phyloP scores from a whole-genome alignment of 495 filamentous ascomycete genomes.

The Hypoxylon subgilvum region DNA sequence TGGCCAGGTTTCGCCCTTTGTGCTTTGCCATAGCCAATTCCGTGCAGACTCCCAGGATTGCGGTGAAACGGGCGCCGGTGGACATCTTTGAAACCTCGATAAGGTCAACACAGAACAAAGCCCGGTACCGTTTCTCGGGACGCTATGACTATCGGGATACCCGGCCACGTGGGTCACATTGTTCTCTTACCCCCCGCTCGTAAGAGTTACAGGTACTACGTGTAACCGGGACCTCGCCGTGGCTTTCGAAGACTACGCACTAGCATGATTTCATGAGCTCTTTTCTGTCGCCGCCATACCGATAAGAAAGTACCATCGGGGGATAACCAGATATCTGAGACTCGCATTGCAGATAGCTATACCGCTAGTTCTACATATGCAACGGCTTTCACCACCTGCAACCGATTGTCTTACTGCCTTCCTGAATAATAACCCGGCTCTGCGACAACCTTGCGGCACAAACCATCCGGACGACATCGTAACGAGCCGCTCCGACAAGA shows the following conservation, averaged over 20 bases:
- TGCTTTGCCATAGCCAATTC: not conserved
- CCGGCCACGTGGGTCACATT: not conserved
- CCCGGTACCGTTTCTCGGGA: not conserved
- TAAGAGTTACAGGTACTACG: not conserved
- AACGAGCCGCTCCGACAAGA: not conserved
- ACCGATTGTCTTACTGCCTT: slow-evolving; percentile 9
- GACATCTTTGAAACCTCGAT: not conserved
- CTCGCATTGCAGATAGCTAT: slow-evolving; percentile 13
- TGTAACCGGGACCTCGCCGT: too few relatives aligned
- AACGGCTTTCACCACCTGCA: not conserved
- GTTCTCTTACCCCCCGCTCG: not conserved
- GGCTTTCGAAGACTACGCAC: too few relatives aligned
- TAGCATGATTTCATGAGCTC: too few relatives aligned
- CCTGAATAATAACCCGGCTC: not conserved
- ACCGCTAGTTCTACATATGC: slow-evolving; percentile 5
- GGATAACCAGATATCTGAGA: slow-evolving; percentile 1
- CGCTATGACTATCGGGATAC: not conserved
- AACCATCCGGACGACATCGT: not conserved
- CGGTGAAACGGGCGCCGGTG: not conserved
- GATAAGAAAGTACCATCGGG: not conserved
- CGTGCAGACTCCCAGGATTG: not conserved
- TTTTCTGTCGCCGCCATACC: too few relatives aligned
- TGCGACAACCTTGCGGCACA: not conserved
- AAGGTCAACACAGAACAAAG: not conserved
- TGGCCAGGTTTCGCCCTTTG: not conserved